phyloP scores from a whole-genome alignment of 495 filamentous ascomycete genomes.

The Penicillium canescens region DNA sequence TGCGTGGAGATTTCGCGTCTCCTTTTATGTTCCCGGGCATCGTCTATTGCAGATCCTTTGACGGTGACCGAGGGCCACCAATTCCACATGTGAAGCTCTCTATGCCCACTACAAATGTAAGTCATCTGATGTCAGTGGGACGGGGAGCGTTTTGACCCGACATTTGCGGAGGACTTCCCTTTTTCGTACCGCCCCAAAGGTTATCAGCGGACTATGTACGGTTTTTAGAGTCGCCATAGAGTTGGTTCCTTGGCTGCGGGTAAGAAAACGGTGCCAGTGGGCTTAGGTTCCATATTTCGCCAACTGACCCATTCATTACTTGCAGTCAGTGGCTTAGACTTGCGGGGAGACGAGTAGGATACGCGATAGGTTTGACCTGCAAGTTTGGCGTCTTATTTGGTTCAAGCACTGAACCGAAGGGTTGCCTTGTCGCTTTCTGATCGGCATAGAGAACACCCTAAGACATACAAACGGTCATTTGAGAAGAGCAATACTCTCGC shows the following conservation, averaged over 20 bases:
- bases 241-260: slow-evolving; percentile 3
- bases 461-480: slow-evolving; percentile 1
- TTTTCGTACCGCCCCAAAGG: slow-evolving; percentile 14
- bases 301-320: slow-evolving; percentile 8
- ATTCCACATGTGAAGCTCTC: slow-evolving; percentile 30
- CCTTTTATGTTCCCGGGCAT: slow-evolving; percentile 22
- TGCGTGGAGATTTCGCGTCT: slow-evolving; percentile 5
- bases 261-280: slow-evolving; percentile 4
- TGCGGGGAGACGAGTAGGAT: slow-evolving; percentile 14
- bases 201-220: slow-evolving; percentile 5
- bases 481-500: neutral
- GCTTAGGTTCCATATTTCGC: slow-evolving; percentile 9
- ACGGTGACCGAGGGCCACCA: slow-evolving; percentile 21
- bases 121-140: slow-evolving; percentile 14
- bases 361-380: slow-evolving; percentile 13
- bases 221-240: neutral
- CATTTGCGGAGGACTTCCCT: slow-evolving; percentile 15
- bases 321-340: slow-evolving; percentile 14
- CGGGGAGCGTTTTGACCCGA: slow-evolving; percentile 7
- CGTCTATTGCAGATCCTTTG: slow-evolving; percentile 9
- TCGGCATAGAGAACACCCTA: slow-evolving; percentile 5
- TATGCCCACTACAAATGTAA: slow-evolving; percentile 1
- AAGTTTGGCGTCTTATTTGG: slow-evolving; percentile 3
- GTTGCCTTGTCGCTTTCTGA: neutral
- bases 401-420: neutral